These are phyloP conservation scores for Geotrichum carabidarum DNA, from an alignment of 1,139 yeast genomes.

Conservation along the genomic window DNA sequence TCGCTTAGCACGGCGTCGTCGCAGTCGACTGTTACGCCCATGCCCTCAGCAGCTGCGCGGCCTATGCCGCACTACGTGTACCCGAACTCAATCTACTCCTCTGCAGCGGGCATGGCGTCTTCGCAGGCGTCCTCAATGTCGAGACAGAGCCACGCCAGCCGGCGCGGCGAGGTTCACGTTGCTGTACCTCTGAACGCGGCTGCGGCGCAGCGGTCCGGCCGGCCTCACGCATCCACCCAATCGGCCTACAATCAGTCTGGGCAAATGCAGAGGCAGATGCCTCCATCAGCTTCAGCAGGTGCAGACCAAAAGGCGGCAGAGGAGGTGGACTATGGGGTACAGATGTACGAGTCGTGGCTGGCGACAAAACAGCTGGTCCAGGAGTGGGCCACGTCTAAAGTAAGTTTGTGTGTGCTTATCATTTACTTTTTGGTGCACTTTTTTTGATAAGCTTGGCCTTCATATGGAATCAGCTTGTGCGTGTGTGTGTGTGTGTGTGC, in stretches of 20 bases:
- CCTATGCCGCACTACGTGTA: conserved; percentile 7
- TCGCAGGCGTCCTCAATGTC: background rate
- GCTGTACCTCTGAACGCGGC: conserved; percentile 6
- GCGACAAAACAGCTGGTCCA: conserved; percentile 9
- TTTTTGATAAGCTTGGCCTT: background rate
- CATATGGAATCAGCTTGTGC: too few relatives aligned
- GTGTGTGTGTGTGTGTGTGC: background rate
- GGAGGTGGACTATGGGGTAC: conserved; percentile 11
- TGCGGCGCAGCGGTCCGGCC: background rate
- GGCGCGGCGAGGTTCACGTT: conserved; percentile 9
- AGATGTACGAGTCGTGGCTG: conserved; percentile 13
- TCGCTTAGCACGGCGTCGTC: background rate
- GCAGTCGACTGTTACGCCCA: background rate
- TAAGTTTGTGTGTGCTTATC: conserved; percentile 8
- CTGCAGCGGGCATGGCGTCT: background rate
- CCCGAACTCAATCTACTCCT: conserved; percentile 2
- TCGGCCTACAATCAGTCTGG: too few relatives aligned
- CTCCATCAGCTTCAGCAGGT: background rate
- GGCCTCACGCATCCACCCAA: too few relatives aligned
- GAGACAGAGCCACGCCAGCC: conserved; percentile 1
- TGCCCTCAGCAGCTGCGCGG: background rate
- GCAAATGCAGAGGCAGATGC: too few relatives aligned
- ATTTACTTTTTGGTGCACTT: conserved; percentile 12
- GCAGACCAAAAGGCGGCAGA: background rate
- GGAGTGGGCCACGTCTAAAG: conserved; percentile 14